phyloP scores from a whole-genome alignment of 225 moss, liverwort and hornwort species.

The Polytrichum formosum region DNA sequence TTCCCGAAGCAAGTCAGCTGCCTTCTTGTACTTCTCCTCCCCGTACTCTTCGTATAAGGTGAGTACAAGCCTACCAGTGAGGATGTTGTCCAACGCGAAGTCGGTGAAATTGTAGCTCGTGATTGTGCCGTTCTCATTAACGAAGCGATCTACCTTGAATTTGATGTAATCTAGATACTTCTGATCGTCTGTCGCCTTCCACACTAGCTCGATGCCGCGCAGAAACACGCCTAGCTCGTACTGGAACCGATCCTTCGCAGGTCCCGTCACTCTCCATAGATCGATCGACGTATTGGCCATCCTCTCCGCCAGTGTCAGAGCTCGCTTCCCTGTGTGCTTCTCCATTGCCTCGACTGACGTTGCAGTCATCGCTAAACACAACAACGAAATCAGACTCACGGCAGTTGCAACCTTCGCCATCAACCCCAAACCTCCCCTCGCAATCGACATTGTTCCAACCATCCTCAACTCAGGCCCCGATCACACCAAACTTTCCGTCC shows the following conservation, averaged over 20 bases:
- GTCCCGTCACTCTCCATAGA: constrained; percentile 47
- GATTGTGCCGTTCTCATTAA: constrained; percentile 48
- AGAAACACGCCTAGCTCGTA: constrained; percentile 70
- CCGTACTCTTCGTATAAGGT: constrained; percentile 35
- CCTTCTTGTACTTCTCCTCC: constrained; percentile 46
- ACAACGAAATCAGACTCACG: not conserved
- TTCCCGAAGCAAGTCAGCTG: constrained; percentile 35
- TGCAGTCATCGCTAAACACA: not conserved
- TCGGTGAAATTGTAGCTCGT: constrained; percentile 45
- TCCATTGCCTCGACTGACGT: too few species aligned
- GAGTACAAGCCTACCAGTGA: constrained; percentile 45
- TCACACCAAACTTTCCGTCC: too few species aligned
- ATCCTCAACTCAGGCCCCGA: too few species aligned
- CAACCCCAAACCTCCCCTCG: not conserved
- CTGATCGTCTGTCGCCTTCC: constrained; percentile 21
- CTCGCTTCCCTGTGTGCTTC: not conserved
- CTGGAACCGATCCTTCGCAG: constrained; percentile 52
- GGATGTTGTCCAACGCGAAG: constrained; percentile 60
- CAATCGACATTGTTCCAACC: not conserved
- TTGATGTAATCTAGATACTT: constrained; percentile 54
- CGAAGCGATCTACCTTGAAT: constrained; percentile 54
- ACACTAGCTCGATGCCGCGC: constrained; percentile 50
- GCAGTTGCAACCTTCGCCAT: not conserved
- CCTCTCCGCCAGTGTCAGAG: constrained; percentile 37
- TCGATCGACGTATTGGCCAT: constrained; percentile 64